Evolutionary conservation across 1,139 yeast genomes (phyloP), one percentile per base, ranked within the genome.

Genomic region (Neolecta irregularis): DNA sequence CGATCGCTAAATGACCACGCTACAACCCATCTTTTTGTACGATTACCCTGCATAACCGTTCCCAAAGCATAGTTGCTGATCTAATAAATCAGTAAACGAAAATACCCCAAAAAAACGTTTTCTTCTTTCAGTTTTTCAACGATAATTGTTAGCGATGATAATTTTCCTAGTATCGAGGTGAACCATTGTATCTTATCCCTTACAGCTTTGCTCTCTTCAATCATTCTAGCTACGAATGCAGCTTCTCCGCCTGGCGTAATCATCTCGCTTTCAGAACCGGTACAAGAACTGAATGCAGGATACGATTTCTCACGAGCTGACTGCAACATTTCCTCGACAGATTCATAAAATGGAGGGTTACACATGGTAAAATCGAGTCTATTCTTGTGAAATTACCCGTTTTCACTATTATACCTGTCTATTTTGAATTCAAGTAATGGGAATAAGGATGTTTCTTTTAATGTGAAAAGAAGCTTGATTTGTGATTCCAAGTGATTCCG

Each of bases 321-420:
- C 3, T 33, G 24, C 3, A 33, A 32, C 32, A 60, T 41, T 24
- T 61, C 65, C 1, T 46, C 48, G 1, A 20, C 7, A 1, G 60
- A 53, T 3, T 42, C 35, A 41, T 61, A 63, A 41, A 63, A 63
- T 2, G 68, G 68, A 3, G 68, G 68, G 40, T 63, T 63, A 41
- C 67, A 62, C 46, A 63, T 52, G 2, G 54, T 50, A 37, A 61
- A 57, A 3, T 41, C 40, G 24, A 39, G 22, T 18, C 24, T 13
- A 5, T 4, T 26, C 3, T 19, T 13, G 11, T 30, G 24, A 6
- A 28, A 24, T 12, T 26, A 17, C n/a, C 17, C 9, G 26, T 7
- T 7, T 6, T 13, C 7, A 4, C 16, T 8, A 35, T 21, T 18
- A 30, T 19, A 24, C 25, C n/a, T 34, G n/a, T 24, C n/a, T 34